Conservation (phyloP, 2,329 filamentous ascomycete species). For the Alternaria conjuncta region DNA sequence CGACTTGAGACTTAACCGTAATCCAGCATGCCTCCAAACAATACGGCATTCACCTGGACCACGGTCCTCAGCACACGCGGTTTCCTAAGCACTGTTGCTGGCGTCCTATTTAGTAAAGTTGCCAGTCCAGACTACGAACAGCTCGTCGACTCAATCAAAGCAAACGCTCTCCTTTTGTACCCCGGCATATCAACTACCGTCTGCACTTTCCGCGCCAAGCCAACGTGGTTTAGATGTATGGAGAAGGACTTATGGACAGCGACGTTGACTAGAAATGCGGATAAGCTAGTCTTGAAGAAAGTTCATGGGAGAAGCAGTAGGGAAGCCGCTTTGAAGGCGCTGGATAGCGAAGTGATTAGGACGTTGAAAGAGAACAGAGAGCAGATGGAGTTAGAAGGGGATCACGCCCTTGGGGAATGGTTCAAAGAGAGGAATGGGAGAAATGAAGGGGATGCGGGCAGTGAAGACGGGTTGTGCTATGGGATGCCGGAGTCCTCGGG, state of each 20-base stretch:
- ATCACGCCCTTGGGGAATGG: background rate
- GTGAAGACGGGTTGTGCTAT: background rate
- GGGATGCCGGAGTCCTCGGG: background rate
- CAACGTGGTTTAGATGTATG: background rate
- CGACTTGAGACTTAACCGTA: accelerated
- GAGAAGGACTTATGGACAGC: background rate
- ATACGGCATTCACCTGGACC: background rate
- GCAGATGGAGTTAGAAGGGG: background rate
- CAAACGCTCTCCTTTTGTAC: background rate
- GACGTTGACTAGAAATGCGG: background rate
- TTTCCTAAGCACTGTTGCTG: background rate
- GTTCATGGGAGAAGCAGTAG: background rate
- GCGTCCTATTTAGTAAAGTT: background rate
- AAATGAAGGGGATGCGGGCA: background rate
- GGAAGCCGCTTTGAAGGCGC: background rate
- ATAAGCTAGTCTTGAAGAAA: background rate
- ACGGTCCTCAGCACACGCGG: background rate
- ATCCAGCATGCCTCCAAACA: background rate
- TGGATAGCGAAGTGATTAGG: background rate
- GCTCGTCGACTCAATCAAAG: background rate
- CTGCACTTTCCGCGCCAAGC: background rate
- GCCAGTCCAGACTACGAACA: background rate
- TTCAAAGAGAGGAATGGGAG: background rate
- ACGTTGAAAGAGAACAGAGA: background rate
- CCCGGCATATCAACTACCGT: background rate